Conservation (phyloP, 169 alveolate species). For the Cryptosporidium ubiquitum region DNA sequence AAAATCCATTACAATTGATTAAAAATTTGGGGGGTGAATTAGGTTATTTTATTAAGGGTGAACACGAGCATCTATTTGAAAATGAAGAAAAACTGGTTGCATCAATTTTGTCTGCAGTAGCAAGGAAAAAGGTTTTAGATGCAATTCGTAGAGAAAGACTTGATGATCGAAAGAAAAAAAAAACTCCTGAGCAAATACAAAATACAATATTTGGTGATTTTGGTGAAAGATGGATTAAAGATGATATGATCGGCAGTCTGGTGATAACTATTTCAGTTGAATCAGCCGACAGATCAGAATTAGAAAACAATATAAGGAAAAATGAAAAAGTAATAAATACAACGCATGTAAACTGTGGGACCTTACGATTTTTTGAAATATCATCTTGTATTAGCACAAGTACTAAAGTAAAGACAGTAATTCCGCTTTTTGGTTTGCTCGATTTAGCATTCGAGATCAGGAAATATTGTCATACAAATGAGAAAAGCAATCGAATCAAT, state of each 20-base stretch:
- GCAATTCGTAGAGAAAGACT: conserved; percentile 40
- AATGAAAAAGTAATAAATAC: conserved; percentile 25
- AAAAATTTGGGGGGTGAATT: conserved; percentile 43
- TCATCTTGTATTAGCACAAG: conserved; percentile 41
- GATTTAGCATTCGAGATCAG: conserved; percentile 53
- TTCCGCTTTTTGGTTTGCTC: conserved; percentile 61
- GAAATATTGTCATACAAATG: conserved; percentile 54
- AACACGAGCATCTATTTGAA: conserved; percentile 62
- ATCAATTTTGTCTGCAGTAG: conserved; percentile 48
- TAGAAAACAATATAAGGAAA: conserved; percentile 35
- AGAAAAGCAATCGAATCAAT: conserved; percentile 46
- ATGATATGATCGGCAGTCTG: conserved; percentile 21
- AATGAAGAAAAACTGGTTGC: conserved; percentile 70
- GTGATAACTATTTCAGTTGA: conserved; percentile 68
- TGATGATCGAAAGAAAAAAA: not conserved
- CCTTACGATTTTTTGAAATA: conserved; percentile 51
- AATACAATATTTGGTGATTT: conserved; percentile 48
- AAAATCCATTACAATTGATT: conserved; percentile 52
- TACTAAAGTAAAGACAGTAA: not conserved
- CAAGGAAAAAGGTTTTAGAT: conserved; percentile 62
- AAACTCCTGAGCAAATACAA: conserved; percentile 33
- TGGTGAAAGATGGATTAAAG: conserved; percentile 59
- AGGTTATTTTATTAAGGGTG: conserved; percentile 56
- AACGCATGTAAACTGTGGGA: conserved; percentile 26
- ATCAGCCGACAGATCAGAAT: conserved; percentile 47